These are phyloP conservation scores for Ogataea chonburiensis DNA, from an alignment of 805 yeast species.

Conservation along the genomic window DNA sequence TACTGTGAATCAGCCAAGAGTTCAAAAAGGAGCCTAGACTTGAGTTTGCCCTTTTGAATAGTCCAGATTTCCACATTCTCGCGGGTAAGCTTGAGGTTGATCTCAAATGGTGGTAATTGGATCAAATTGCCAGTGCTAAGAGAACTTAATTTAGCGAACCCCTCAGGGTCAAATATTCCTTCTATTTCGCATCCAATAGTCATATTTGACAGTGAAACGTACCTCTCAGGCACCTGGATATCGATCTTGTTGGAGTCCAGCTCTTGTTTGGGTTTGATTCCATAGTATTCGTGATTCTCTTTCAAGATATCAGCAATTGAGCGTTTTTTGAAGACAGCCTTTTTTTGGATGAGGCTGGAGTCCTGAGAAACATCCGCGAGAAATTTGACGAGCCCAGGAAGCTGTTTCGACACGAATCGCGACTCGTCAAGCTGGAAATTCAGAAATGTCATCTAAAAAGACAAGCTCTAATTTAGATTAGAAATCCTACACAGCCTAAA, in stretches of 20 bases:
- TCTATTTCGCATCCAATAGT: constrained; percentile 7
- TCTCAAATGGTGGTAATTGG: constrained; percentile 14
- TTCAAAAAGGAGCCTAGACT: constrained; percentile 10
- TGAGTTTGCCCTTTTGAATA: constrained; percentile 8
- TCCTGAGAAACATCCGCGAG: constrained; percentile 2
- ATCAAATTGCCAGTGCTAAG: not conserved
- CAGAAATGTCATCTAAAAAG: constrained; percentile 4
- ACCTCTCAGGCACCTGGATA: constrained; percentile 2
- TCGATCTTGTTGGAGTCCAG: not conserved
- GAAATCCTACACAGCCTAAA: constrained; percentile 5
- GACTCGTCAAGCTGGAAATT: constrained; percentile 3
- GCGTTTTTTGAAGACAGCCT: constrained; percentile 13
- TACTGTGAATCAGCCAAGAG: constrained; percentile 9
- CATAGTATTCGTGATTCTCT: constrained; percentile 19
- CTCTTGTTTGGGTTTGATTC: constrained; percentile 9
- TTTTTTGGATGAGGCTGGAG: constrained; percentile 8
- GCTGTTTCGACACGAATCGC: constrained; percentile 1
- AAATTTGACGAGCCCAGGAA: constrained; percentile 2
- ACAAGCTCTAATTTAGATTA: not conserved
- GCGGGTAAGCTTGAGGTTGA: constrained; percentile 6
- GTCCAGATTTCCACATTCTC: constrained; percentile 9
- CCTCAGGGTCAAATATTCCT: constrained; percentile 1
- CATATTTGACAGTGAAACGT: constrained; percentile 4
- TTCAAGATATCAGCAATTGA: constrained; percentile 19
- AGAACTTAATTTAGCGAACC: constrained; percentile 5